Percentiles rank a stretch among this genome's conserved stretches.
phyloP scores from a whole-genome alignment of 306 rosid genomes.

The Quercus agrifolia region DNA sequence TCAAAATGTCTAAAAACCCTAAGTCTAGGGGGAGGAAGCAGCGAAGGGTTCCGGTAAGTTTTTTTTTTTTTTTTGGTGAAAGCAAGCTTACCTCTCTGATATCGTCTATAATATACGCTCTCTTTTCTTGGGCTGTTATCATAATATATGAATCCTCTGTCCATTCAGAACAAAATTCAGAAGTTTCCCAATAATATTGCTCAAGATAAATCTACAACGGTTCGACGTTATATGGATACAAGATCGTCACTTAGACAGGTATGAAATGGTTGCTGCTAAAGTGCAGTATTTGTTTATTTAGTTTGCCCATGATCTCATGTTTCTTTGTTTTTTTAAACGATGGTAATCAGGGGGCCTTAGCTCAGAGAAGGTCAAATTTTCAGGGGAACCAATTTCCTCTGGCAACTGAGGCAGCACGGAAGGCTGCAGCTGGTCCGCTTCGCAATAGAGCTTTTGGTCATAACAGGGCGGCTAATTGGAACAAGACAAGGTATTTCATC shows the following conservation, averaged over 20 bases:
- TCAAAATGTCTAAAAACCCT: conserved; percentile 66
- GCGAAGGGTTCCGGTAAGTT: conserved; percentile 55
- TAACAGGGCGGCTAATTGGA: conserved; percentile 61
- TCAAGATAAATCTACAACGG: conserved; percentile 63
- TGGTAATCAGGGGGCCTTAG: conserved; percentile 61
- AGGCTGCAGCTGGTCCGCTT: conserved; percentile 67
- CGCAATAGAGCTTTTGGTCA: conserved; percentile 43
- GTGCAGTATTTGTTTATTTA: background rate
- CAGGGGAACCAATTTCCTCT: conserved; percentile 74
- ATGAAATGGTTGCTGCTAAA: background rate
- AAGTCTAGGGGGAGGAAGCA: conserved; percentile 35
- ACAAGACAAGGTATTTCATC: conserved; percentile 65
- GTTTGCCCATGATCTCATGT: background rate
- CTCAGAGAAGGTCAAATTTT: conserved; percentile 80
- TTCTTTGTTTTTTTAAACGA: background rate
- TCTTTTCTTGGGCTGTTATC: background rate
- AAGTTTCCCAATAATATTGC: conserved; percentile 37
- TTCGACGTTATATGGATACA: conserved; percentile 34
- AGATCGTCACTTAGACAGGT: conserved; percentile 63
- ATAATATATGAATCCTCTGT: background rate
- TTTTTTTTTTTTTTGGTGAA: background rate
- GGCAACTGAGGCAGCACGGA: conserved; percentile 63
- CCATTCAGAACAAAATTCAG: conserved; percentile 60
- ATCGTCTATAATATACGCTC: background rate
- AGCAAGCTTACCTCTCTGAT: background rate